These are phyloP conservation scores for Exophiala oligosperma DNA, from an alignment of 2,329 filamentous ascomycete genomes.

Conservation along the genomic window DNA sequence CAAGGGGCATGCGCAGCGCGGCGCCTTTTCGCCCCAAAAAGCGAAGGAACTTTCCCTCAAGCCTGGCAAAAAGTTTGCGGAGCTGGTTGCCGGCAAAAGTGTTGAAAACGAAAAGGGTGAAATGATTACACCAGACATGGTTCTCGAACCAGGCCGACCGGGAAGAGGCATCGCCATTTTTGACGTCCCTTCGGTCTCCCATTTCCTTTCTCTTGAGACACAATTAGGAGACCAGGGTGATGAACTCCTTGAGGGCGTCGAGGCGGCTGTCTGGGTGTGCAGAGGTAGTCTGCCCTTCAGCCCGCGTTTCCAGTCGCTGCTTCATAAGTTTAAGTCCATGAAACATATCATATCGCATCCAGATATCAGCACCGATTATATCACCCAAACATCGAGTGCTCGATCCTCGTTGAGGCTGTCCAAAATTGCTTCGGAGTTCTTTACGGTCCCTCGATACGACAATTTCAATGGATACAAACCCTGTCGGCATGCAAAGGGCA, in stretches of 20 bases:
- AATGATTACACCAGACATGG: conserved; percentile 81
- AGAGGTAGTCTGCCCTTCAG: conserved; percentile 67
- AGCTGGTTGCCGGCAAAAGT: conserved; percentile 62
- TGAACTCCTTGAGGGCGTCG: conserved; percentile 66
- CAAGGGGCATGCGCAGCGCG: conserved; percentile 71
- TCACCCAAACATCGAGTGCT: conserved; percentile 68
- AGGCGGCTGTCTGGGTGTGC: conserved; percentile 77
- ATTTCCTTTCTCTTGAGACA: conserved; percentile 67
- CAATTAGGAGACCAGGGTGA: conserved; percentile 44
- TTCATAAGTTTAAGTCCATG: conserved; percentile 59
- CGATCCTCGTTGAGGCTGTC: conserved; percentile 68
- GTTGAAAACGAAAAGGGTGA: conserved; percentile 65
- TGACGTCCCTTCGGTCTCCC: conserved; percentile 71
- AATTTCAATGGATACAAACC: conserved; percentile 40
- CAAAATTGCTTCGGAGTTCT: conserved; percentile 71
- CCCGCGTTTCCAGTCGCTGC: conserved; percentile 66
- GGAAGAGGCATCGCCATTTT: conserved; percentile 77
- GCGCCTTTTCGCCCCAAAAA: conserved; percentile 71
- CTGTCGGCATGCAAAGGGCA: neutral
- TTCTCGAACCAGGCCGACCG: conserved; percentile 65
- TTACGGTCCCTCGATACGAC: conserved; percentile 67
- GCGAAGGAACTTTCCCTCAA: conserved; percentile 67
- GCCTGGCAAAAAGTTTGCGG: conserved; percentile 58
- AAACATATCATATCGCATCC: conserved; percentile 76
- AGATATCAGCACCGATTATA: conserved; percentile 73